Base-by-base conservation (phyloP, 202 grass and related monocot genomes). In the Digitaria exilis region DNA sequence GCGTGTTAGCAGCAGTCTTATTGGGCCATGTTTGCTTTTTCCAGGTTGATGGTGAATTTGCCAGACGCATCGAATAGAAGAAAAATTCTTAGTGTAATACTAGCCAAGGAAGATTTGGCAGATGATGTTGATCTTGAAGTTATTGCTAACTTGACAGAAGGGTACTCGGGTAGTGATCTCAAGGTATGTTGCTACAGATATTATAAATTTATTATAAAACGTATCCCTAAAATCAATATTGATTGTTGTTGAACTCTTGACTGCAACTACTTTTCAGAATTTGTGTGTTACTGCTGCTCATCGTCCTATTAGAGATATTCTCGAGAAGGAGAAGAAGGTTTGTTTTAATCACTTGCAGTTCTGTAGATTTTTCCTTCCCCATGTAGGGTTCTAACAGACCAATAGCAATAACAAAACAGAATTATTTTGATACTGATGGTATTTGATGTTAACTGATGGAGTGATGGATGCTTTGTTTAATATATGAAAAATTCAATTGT, bases 1-100 rank as follows among this genome's bases (percentile, higher is more conserved):
- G 9, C 75, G 45, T 82, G 52, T 83, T 86, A 43, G 63, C 61
- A 11, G 13, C 9, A 42, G 65, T 54, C 71, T 51, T 56, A 50
- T 79, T 3, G 18, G 60, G 6, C 80, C 65, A 77, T n/a, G 29
- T 21, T 85, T 90, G n/a, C 6, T 37, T 39, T 82, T 65, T 79
- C 29, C 87, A 99, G 96, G 89, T 96, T 99, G 86, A 96, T 99
- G 96, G 93, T 99, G 86, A 99, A 92, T 82, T 92, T 99, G 70
- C 96, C 93, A 12, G 93, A 96, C 83, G 87, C 89, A 81, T 80
- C 87, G 71, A 99, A 99, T 83, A 92, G 96, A 85, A 94, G 80
- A 84, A 99, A 99, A 89, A 92, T 96, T 85, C 85, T 99, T 52
- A 88, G 86, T 26, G 85, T 99, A 69, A 99, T 99, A 87, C 85